Base-by-base conservation (phyloP, 257 asterid species). In the Solanum chiquidenum region DNA sequence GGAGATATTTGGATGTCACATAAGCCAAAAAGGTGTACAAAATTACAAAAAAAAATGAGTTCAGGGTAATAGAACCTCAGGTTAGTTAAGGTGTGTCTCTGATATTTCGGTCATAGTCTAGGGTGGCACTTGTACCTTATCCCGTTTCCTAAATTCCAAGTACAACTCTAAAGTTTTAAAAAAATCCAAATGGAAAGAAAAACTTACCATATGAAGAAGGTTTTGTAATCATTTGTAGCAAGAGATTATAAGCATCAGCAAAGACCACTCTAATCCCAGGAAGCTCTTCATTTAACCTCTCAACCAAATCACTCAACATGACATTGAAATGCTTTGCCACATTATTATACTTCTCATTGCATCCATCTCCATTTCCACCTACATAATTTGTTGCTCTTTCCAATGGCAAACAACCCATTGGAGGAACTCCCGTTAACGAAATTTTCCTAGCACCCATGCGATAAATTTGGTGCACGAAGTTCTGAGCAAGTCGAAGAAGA, bases 331-430 rank as follows among this genome's bases (percentile, higher is more conserved):
- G 90, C 76, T 86, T 25, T 2, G 98, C 98, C 62, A 97, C 96
- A 2, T 3, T 42, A 35, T 97, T 97, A 90, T 97, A 97, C 29
- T 88, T 88, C 9, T 97, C 95, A 88, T 88, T 86, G 90, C 99
- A 97, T 9, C 75, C 92, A 55, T 87, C 88, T 25, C 98, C 99
- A 64, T 91, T 87, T 23, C 99, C 99, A 82, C 91, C 91, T 6
- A 95, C 64, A 71, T 87, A 94, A 37, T 93, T 96, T 5, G 94
- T 94, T 23, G 94, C 86, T 89, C 99, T 93, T 90, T 96, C 99
- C 86, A 96, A 33, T 5, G 98, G 99, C 76, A 96, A 84, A 87
- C 99, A 96, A 7, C 99, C 99, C 98, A 96, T 96, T 27, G 99
- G 99, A 2, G 98, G 98, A 18, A 96, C 92, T 79, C 96, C 98